These are phyloP conservation scores for Neofusicoccum ribis DNA, from an alignment of 2,329 filamentous ascomycete species.

Conservation along the genomic window DNA sequence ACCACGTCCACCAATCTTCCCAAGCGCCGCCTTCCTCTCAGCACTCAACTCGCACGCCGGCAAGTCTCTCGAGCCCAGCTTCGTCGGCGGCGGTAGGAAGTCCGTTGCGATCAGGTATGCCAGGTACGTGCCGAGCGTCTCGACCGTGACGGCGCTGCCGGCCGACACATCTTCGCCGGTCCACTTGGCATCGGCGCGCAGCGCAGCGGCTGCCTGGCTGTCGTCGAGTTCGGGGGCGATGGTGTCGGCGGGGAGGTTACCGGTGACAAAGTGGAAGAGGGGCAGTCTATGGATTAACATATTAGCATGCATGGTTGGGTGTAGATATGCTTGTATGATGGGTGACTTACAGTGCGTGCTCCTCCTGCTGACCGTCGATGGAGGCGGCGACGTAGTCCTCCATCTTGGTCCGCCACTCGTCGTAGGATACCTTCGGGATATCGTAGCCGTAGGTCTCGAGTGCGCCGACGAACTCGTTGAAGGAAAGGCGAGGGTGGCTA, in stretches of 20 bases:
- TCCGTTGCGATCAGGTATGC: constrained; percentile 63
- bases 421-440: constrained; percentile 66
- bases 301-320: not conserved
- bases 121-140: constrained; percentile 64
- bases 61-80: constrained; percentile 37
- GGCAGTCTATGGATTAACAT: constrained; percentile 42
- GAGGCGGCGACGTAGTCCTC: constrained; percentile 66
- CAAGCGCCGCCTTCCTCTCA: constrained; percentile 51
- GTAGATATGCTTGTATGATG: not conserved
- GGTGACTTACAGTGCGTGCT: constrained; percentile 62
- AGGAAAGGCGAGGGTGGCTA: constrained; percentile 72
- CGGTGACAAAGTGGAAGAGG: constrained; percentile 71
- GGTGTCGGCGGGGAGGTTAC: constrained; percentile 68
- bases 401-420: constrained; percentile 67
- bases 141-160: constrained; percentile 58
- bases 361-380: constrained; percentile 59
- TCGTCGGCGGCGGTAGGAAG: constrained; percentile 57
- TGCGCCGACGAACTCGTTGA: constrained; percentile 73
- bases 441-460: constrained; percentile 73
- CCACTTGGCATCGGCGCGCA: constrained; percentile 64
- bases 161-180: constrained; percentile 58
- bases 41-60: constrained; percentile 48
- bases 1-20: constrained; percentile 56
- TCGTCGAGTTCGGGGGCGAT: constrained; percentile 76
- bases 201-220: constrained; percentile 62